phyloP scores from a whole-genome alignment of 345 rosid genomes.

The Eucalyptus regnans region DNA sequence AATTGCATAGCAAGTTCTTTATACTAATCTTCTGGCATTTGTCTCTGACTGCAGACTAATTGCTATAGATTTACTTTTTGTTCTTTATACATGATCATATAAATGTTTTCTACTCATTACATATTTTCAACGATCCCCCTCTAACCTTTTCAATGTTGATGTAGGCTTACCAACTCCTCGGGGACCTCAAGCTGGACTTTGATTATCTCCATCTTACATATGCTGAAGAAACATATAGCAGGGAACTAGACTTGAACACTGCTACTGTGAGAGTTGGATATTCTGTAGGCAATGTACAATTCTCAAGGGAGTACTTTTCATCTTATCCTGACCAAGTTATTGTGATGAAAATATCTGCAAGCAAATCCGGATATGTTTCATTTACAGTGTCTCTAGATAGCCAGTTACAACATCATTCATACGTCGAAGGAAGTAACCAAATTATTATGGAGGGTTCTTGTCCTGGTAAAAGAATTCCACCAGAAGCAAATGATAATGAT shows the following conservation, averaged over 20 bases:
- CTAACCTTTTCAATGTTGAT: constrained; percentile 1
- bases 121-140: background rate
- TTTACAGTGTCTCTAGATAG: constrained; percentile 60
- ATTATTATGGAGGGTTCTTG: constrained; percentile 64
- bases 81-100: background rate
- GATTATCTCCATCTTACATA: constrained; percentile 56
- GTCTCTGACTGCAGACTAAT: background rate
- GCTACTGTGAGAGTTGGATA: constrained; percentile 64
- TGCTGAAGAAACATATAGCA: constrained; percentile 39
- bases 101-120: background rate
- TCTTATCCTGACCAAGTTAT: constrained; percentile 66
- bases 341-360: constrained; percentile 52
- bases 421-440: constrained; percentile 30
- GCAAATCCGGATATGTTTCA: constrained; percentile 51
- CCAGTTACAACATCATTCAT: constrained; percentile 39
- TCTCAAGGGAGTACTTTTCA: constrained; percentile 58
- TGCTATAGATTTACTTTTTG: background rate
- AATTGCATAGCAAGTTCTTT: background rate
- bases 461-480: constrained; percentile 55
- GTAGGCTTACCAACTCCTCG: constrained; percentile 80
- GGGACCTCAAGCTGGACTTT: constrained; percentile 73
- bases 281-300: constrained; percentile 46
- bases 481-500: constrained; percentile 20
- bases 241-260: constrained; percentile 85
- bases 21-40: background rate